Conservation (phyloP, 345 rosid species). For the Mallotus nudiflorus region DNA sequence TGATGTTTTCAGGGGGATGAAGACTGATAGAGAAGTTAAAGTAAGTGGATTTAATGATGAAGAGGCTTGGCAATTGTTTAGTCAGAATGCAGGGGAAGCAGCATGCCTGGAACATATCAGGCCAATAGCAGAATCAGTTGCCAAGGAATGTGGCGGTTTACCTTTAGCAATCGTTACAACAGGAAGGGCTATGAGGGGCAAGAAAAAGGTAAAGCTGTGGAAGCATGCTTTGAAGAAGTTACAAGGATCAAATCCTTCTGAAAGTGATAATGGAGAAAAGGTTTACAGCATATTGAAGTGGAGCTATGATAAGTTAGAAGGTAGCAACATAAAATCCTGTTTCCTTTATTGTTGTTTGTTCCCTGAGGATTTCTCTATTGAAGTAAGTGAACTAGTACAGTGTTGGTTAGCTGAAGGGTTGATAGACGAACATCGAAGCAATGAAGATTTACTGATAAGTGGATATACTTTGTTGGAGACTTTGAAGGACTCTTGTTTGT, state of each 20-base stretch:
- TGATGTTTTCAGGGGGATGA: conserved; percentile 27
- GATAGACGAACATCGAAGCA: conserved; percentile 30
- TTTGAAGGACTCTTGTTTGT: conserved; percentile 44
- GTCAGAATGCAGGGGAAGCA: conserved; percentile 16
- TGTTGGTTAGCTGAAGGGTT: conserved; percentile 50
- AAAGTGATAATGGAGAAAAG: conserved; percentile 33
- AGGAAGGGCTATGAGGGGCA: conserved; percentile 41
- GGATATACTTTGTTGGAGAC: conserved; percentile 43
- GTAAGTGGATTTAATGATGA: conserved; percentile 19
- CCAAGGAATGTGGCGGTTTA: conserved; percentile 41
- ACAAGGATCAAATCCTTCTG: conserved; percentile 32
- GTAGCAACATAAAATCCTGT: conserved; percentile 31
- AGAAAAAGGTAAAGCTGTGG: conserved; percentile 34
- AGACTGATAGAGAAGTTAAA: conserved; percentile 22
- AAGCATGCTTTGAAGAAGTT: conserved; percentile 36
- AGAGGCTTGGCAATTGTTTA: conserved; percentile 35
- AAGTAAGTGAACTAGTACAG: conserved; percentile 37
- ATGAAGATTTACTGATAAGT: conserved; percentile 27
- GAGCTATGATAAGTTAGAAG: conserved; percentile 40
- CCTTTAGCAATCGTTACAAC: conserved; percentile 49
- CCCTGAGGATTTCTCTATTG: conserved; percentile 44
- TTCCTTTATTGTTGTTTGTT: conserved; percentile 47
- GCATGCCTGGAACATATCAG: conserved; percentile 23
- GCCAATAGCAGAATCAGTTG: conserved; percentile 29
- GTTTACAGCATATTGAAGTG: conserved; percentile 38